Evolutionary conservation across 1,284 basidiomycete species (phyloP).

Genomic region (Ceratobasidium sp.): DNA sequence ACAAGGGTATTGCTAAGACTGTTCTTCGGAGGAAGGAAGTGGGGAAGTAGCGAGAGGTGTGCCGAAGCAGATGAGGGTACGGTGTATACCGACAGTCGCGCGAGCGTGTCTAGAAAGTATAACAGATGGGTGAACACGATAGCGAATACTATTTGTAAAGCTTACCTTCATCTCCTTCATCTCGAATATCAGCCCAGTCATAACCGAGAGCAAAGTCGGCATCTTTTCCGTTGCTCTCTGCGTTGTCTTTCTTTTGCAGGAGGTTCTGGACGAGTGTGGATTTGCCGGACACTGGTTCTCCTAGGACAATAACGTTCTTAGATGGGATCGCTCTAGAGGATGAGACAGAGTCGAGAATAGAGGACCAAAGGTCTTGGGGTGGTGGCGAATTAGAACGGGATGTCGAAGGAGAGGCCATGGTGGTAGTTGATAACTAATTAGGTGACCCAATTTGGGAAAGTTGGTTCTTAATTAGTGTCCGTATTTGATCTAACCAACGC

Average conservation of each 20-base stretch:
- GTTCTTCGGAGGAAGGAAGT: conserved; percentile 81
- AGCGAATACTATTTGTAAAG: conserved; percentile 50
- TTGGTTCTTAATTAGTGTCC: conserved; percentile 27
- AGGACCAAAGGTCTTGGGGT: conserved; percentile 89
- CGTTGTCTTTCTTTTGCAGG: conserved; percentile 72
- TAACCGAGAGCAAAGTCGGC: conserved; percentile 85
- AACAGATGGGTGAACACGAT: conserved; percentile 42
- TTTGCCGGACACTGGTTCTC: conserved; percentile 82
- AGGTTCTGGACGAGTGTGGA: conserved; percentile 77
- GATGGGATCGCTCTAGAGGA: conserved; percentile 85
- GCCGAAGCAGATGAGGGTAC: conserved; percentile 85
- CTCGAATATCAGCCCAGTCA: conserved; percentile 86
- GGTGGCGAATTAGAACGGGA: conserved; percentile 60
- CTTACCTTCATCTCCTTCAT: conserved; percentile 89
- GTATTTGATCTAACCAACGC: not conserved
- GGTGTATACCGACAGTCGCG: conserved; percentile 89
- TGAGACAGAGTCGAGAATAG: conserved; percentile 90
- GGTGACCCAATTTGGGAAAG: conserved; percentile 11
- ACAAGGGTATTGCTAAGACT: conserved; percentile 84
- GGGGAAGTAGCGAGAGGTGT: conserved; percentile 83
- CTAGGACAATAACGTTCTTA: conserved; percentile 86
- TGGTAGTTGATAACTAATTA: conserved; percentile 32
- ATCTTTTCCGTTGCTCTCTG: conserved; percentile 64
- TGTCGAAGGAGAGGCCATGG: conserved; percentile 37
- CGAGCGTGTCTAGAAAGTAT: conserved; percentile 75